These are phyloP conservation scores for Entomortierella beljakovae DNA, from an alignment of 192 early-diverging fungal species.

Conservation along the genomic window DNA sequence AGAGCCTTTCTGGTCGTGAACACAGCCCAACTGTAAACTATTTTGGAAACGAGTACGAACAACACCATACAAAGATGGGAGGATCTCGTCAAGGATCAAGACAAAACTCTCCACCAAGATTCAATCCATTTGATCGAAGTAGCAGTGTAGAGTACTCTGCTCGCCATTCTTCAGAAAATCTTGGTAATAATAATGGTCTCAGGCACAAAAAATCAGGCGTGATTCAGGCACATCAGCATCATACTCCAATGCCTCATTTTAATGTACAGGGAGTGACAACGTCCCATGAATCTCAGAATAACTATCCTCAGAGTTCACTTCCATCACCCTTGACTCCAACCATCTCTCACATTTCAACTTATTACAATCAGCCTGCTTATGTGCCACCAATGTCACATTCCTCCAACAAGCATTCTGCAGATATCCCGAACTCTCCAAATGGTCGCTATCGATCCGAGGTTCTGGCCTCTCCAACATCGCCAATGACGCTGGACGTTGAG, in stretches of 20 bases:
- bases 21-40: slow-evolving; percentile 14
- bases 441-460: slow-evolving; percentile 1
- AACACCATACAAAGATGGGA: slow-evolving; percentile 31
- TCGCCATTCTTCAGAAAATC: slow-evolving; percentile 18
- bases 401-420: slow-evolving; percentile 3
- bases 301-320: not conserved
- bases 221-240: slow-evolving; percentile 48
- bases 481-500: slow-evolving; percentile 51
- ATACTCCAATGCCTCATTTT: slow-evolving; percentile 49
- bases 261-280: slow-evolving; percentile 21
- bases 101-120: slow-evolving; percentile 45
- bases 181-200: slow-evolving; percentile 8
- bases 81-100: slow-evolving; percentile 32
- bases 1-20: slow-evolving; percentile 18
- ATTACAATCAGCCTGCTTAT: slow-evolving; percentile 16
- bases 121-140: slow-evolving; percentile 43
- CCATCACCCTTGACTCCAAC: slow-evolving; percentile 35
- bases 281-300: not conserved
- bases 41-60: slow-evolving; percentile 1
- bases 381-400: not conserved
- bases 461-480: slow-evolving; percentile 44
- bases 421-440: slow-evolving; percentile 8
- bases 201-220: slow-evolving; percentile 40
- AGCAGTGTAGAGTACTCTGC: slow-evolving; percentile 21
- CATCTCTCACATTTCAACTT: not conserved